Evolutionary conservation across 495 filamentous ascomycete genomes (phyloP), one percentile per base, ranked within the genome.

Genomic region (Rusavskia elegans): DNA sequence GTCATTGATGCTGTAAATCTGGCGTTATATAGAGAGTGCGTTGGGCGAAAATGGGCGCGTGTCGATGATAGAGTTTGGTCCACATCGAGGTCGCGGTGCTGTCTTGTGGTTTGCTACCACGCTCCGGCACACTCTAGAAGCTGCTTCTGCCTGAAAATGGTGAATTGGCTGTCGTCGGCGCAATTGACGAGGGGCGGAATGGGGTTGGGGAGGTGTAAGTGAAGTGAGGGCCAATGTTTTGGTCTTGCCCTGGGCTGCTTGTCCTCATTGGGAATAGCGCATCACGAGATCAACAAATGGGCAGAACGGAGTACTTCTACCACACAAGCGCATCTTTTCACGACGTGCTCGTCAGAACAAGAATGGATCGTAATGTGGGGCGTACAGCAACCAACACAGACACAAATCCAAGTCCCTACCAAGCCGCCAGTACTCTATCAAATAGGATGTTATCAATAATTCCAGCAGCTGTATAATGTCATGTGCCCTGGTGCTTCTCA

Each of bases 1-100:
- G 64, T 66, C 64, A 66, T 65, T 57, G 60, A 59, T 54, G 56
- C 62, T 60, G 45, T 39, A 19, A 10, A 14, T 45, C 42, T 5
- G 11, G 9, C n/a, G 3, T 17, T 7, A 50, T 17, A 14, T 10
- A 11, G 30, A 17, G 48, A 2, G 32, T 16, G 30, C 17, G 30
- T 36, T 25, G 48, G n/a, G 16, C 14, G 30, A 36, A 13, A 14
- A 37, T 37, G 30, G 48, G 36, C 36, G 48, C 30, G 48, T 50
- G 29, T 39, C 23, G 9, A 27, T 6, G 17, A 5, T 25, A 29
- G 44, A 5, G 44, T 8, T 14, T 5, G 5, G 32, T 35, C 5
- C 23, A 10, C 17, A 46, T 29, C 21, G 23, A 14, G 32, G 32
- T 14, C 8, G 9, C 32, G 9, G 32, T 46, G 23, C 8, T 46